Conservation (phyloP, 75 land plant species). For the Chamaecyparis obtusa region DNA sequence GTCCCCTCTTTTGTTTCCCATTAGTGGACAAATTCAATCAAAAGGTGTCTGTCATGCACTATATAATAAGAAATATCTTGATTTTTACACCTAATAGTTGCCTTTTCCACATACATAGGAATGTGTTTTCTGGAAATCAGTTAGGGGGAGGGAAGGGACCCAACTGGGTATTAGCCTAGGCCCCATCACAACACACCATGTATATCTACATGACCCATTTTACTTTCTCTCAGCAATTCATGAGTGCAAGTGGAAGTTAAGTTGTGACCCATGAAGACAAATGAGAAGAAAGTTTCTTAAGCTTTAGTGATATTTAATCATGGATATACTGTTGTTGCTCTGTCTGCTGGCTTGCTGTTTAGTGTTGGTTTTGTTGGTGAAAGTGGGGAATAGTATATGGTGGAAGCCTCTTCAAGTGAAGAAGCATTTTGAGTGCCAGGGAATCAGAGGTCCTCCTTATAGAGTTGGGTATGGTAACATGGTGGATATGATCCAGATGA, state of each 20-base stretch:
- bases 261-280: not conserved
- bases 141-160: not conserved
- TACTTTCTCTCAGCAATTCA: slow-evolving; percentile 5
- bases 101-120: slow-evolving; percentile 17
- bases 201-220: slow-evolving; percentile 4
- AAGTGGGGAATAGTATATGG: slow-evolving; percentile 16
- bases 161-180: slow-evolving; percentile 4
- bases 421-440: slow-evolving; percentile 30
- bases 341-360: not conserved
- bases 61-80: slow-evolving; percentile 8
- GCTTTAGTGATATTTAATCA: not conserved
- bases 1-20: slow-evolving; percentile 9
- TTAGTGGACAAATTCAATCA: slow-evolving; percentile 10
- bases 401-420: slow-evolving; percentile 35
- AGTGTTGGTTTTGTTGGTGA: slow-evolving; percentile 8
- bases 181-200: not conserved
- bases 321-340: not conserved
- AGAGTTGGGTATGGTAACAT: slow-evolving; percentile 17
- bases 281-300: not conserved
- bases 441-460: slow-evolving; percentile 33
- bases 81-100: not conserved
- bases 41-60: slow-evolving; percentile 12
- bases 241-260: not conserved
- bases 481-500: not conserved
- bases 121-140: slow-evolving; percentile 15